A percentile compares a stretch with the other conserved stretches of the same genome.
phyloP scores from a whole-genome alignment of 2,329 filamentous ascomycete species.

The Aspergillus fructus region DNA sequence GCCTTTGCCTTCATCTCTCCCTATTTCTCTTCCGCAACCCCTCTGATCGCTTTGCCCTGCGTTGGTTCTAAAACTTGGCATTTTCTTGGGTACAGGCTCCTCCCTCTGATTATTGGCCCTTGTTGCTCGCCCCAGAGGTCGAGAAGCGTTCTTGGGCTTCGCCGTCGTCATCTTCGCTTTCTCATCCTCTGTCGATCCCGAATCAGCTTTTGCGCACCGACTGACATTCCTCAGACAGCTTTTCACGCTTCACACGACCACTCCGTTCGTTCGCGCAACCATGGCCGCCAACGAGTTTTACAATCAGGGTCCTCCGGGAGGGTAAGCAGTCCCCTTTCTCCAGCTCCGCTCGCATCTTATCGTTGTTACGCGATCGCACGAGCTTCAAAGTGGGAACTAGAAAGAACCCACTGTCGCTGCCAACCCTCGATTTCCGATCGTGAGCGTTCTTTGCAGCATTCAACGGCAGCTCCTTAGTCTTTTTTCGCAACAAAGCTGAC shows the following conservation, averaged over 20 bases:
- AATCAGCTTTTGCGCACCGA: neutral
- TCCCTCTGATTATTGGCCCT: slow-evolving; percentile 17
- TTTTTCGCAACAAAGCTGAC: neutral
- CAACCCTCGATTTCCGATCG: neutral
- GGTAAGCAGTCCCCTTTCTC: slow-evolving; percentile 28
- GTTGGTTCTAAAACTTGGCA: slow-evolving; percentile 19
- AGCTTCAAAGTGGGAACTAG: neutral
- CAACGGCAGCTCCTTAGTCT: neutral
- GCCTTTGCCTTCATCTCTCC: neutral
- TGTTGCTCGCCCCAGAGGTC: slow-evolving; percentile 1
- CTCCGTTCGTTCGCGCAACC: slow-evolving; percentile 8
- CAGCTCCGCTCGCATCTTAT: neutral
- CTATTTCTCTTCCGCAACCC: neutral
- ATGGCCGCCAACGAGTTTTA: slow-evolving; percentile 25
- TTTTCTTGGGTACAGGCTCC: slow-evolving; percentile 22
- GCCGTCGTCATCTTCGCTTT: slow-evolving; percentile 1
- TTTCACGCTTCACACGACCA: neutral
- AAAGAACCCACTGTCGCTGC: neutral
- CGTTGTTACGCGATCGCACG: neutral
- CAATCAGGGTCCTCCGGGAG: slow-evolving; percentile 30
- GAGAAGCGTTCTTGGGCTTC: slow-evolving; percentile 2
- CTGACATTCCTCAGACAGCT: neutral
- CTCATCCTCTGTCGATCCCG: slow-evolving; percentile 3
- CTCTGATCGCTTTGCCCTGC: slow-evolving; percentile 1
- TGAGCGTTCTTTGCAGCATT: neutral